Evolutionary conservation across 2,329 filamentous ascomycete species (phyloP), one percentile per base, ranked within the genome.

Genomic region (Metarhizium humberi): DNA sequence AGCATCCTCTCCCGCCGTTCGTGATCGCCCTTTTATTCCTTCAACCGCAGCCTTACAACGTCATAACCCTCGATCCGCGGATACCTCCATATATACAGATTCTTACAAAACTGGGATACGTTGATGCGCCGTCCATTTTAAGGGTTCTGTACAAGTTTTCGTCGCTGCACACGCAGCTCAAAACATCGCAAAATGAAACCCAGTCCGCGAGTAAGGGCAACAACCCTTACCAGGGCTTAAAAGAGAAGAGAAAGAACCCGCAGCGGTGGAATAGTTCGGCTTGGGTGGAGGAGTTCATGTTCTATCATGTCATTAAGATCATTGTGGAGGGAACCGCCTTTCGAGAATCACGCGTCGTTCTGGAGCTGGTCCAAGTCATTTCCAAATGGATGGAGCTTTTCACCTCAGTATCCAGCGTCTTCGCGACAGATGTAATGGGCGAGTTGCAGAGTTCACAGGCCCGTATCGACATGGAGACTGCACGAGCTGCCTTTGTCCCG

Each of bases 261-360:
- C 56, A 66, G 34, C 68, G 76, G 57, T 86, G 82, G 82, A 72
- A 68, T 52, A 79, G 70, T 66, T 85, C 82, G 1, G 84, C 81
- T 59, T 73, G 73, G 57, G 69, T 87, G 0, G 94, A 99, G 68
- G 96, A 96, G 72, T 86, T 94, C 52, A 89, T 97, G 71, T 87
- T 96, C 65, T 95, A 96, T 69, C 85, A 92, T 3, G 90, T 99
- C 52, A 90, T 90, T 2, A 96, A 95, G 71, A 88, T 86, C 0
- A 91, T 97, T 52, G 87, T 77, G 1, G 73, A 80, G 50, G 80
- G 77, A 0, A 69, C 66, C 1, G 76, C 74, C 1, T 78, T 83
- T 50, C 70, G 66, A 55, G 73, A 71, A 29, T 63, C 69, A 16
- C 67, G 73, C 32, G 75, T 79, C n/a, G 79, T 77, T 0, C 61